These are phyloP conservation scores for Lathyrus oleraceus DNA, from an alignment of 306 rosid species.

Conservation along the genomic window DNA sequence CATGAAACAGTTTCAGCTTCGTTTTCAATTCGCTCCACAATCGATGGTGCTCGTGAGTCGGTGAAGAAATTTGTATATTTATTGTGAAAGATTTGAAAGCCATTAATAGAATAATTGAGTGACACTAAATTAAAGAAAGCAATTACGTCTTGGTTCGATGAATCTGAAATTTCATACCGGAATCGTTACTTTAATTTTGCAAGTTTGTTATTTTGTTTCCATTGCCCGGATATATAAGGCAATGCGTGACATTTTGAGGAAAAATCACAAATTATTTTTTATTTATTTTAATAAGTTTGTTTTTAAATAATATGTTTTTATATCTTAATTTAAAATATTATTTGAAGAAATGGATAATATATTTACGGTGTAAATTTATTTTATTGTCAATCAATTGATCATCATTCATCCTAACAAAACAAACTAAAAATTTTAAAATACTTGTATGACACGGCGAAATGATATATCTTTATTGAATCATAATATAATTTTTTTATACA, in stretches of 20 bases:
- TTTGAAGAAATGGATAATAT: too few relatives aligned
- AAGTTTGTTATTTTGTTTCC: neutral
- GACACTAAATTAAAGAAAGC: neutral
- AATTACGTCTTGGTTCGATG: neutral
- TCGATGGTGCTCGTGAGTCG: slow-evolving; percentile 56
- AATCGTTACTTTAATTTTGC: neutral
- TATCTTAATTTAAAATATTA: too few relatives aligned
- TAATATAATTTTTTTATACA: too few relatives aligned
- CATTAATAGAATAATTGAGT: neutral
- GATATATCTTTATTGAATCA: too few relatives aligned
- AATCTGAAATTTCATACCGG: neutral
- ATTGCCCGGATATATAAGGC: neutral
- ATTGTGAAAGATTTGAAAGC: neutral
- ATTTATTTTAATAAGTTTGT: too few relatives aligned
- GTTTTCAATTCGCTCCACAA: slow-evolving; percentile 57
- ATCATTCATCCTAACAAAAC: too few relatives aligned
- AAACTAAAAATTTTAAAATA: too few relatives aligned
- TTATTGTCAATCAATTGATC: too few relatives aligned
- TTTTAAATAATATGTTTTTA: too few relatives aligned
- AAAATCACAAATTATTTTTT: too few relatives aligned
- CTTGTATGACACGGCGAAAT: too few relatives aligned
- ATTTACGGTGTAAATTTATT: too few relatives aligned
- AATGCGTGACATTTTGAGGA: neutral
- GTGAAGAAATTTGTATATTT: slow-evolving; percentile 22
- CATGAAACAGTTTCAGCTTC: slow-evolving; percentile 39